Percentiles rank a stretch among this genome's conserved stretches.
These are phyloP conservation scores for Epichloe hybrida DNA, from an alignment of 2,329 filamentous ascomycete genomes.

Conservation along the genomic window DNA sequence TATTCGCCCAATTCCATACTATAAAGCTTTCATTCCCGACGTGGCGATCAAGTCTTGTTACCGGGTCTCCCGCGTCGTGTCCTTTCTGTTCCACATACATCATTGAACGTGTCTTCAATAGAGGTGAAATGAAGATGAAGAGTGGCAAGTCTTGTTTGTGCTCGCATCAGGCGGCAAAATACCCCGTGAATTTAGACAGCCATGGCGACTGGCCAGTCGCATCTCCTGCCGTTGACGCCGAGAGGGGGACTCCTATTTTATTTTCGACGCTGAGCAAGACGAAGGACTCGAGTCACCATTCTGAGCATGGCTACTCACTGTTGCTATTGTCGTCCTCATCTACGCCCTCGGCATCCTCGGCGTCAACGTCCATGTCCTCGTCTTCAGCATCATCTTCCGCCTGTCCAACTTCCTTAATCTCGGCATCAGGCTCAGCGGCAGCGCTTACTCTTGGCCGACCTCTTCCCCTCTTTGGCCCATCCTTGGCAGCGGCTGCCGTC, in stretches of 20 bases:
- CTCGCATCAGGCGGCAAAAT: neutral
- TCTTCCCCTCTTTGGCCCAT: conserved; percentile 8
- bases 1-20: neutral
- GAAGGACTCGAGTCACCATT: neutral
- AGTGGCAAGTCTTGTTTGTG: neutral
- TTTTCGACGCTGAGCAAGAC: conserved; percentile 1
- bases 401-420: neutral
- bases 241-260: neutral
- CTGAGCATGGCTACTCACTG: conserved; percentile 6
- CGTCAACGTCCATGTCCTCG: conserved; percentile 11
- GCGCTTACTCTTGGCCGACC: conserved; percentile 2
- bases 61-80: neutral
- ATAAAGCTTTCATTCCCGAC: neutral
- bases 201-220: neutral
- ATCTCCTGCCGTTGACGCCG: neutral
- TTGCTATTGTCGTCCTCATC: conserved; percentile 7
- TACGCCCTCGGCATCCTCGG: conserved; percentile 10
- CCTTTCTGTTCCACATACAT: neutral
- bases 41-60: neutral
- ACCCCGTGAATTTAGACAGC: conserved; percentile 3
- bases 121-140: neutral
- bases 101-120: neutral
- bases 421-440: neutral
- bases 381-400: conserved; percentile 14
- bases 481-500: conserved; percentile 8